Base-by-base conservation (phyloP, 2,329 filamentous ascomycete species). In the Nemania serpens region DNA sequence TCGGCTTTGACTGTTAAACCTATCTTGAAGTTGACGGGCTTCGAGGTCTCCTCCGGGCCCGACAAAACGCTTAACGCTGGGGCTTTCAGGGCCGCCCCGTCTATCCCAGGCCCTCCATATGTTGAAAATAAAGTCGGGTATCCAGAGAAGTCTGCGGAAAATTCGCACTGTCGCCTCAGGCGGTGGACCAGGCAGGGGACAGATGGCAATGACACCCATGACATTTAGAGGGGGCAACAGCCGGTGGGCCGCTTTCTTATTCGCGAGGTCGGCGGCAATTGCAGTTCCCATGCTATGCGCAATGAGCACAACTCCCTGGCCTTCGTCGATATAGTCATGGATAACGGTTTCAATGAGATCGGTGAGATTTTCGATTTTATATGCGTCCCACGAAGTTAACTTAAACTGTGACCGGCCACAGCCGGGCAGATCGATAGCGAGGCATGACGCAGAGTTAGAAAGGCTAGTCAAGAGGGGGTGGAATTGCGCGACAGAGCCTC, bases 261-360 rank as follows among this genome's bases (percentile, higher is more conserved):
- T 82, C 10, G 91, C 88, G 53, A 98, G 79, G 15, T 89, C 78
- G 25, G 91, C 88, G 5, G 89, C 86, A 18, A 97, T 79, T 2
- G 90, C 90, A 60, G 90, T 93, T 6, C 95, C 95, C 85, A 97
- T 90, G 73, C 92, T 97, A 72, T 99, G 95, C 1, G 89, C 92
- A 61, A 98, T 85, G 33, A 97, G 75, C 18, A 97, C 83, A 13
- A 97, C 84, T 3, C 87, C 84, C 74, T 97, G 93, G 1, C 85
- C 80, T 45, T 82, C 83, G 66, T 91, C 87, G 42, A 89, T 85
- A 70, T 94, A 85, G 47, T 87, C 82, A 41, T 91, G 84, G 61
- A 98, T 93, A 34, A 92, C 85, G 1, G 81, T 82, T 58, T 88
- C 88, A 13, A 97, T 80, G 11, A 99, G 80, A 67, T 92, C 89